These are phyloP conservation scores for Coemansia guatemalensis DNA, from an alignment of 192 early-diverging fungal genomes.

Conservation along the genomic window DNA sequence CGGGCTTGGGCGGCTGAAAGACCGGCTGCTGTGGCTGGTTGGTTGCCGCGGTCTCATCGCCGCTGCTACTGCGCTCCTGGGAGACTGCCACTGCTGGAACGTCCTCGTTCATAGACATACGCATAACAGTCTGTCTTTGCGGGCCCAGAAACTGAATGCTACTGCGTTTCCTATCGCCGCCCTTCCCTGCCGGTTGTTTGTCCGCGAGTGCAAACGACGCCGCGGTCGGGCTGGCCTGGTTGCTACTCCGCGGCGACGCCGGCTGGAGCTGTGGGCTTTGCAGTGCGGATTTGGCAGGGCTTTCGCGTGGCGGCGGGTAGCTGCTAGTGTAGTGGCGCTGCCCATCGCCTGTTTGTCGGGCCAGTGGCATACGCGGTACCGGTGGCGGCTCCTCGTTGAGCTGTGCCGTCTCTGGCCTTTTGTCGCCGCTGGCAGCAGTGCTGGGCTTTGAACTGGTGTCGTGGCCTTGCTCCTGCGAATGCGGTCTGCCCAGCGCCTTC, in stretches of 20 bases:
- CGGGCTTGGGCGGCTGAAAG: slow-evolving; percentile 14
- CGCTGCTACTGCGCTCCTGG: slow-evolving; percentile 12
- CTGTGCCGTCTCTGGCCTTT: not conserved
- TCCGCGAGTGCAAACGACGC: slow-evolving; percentile 4
- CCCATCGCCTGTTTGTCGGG: not conserved
- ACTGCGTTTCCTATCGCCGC: slow-evolving; percentile 11
- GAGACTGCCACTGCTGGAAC: slow-evolving; percentile 16
- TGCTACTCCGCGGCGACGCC: slow-evolving; percentile 6
- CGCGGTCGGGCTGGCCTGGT: not conserved
- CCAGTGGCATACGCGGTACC: slow-evolving; percentile 15
- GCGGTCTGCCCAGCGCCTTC: slow-evolving; percentile 12
- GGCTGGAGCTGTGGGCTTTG: slow-evolving; percentile 2
- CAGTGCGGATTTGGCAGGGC: slow-evolving; percentile 2
- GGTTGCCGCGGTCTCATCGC: slow-evolving; percentile 17
- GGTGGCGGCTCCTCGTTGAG: not conserved
- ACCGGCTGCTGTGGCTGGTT: slow-evolving; percentile 1
- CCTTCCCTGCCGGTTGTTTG: not conserved
- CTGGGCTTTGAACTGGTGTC: slow-evolving; percentile 16
- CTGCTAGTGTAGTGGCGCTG: slow-evolving; percentile 10
- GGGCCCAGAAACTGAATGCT: slow-evolving; percentile 53
- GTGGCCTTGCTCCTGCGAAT: slow-evolving; percentile 32
- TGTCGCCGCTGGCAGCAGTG: not conserved
- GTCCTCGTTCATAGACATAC: slow-evolving; percentile 46
- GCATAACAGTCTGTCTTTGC: slow-evolving; percentile 30
- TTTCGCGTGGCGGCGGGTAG: not conserved